Percentiles rank a stretch among this genome's conserved stretches.
phyloP scores from a whole-genome alignment of 164 flowering plant species.

The Platanus orientalis region DNA sequence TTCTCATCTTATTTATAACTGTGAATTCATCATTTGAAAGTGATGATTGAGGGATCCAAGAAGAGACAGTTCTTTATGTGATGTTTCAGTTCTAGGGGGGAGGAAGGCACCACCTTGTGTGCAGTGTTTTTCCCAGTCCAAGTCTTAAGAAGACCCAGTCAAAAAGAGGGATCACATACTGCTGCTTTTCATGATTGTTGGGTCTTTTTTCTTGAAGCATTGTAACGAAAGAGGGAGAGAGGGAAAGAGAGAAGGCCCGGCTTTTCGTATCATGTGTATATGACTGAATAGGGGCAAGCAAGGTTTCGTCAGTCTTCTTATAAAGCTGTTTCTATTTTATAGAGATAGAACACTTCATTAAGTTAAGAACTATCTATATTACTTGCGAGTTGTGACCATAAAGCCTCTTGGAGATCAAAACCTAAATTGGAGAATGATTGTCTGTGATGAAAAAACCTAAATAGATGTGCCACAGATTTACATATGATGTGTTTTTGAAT shows the following conservation, averaged over 20 bases:
- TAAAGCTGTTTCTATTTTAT: too few relatives aligned
- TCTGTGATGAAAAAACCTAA: too few relatives aligned
- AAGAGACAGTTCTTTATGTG: conserved; percentile 25
- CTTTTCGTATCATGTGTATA: conserved; percentile 10
- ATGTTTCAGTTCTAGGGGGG: conserved; percentile 11
- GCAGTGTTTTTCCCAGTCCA: conserved; percentile 9
- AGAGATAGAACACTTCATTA: too few relatives aligned
- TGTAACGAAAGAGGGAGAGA: conserved; percentile 7
- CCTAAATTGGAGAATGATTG: too few relatives aligned
- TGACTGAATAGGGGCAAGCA: conserved; percentile 11
- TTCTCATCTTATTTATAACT: neutral
- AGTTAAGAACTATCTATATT: too few relatives aligned
- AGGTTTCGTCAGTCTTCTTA: too few relatives aligned
- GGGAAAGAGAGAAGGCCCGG: neutral
- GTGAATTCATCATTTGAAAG: conserved; percentile 26
- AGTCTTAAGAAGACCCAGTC: conserved; percentile 16
- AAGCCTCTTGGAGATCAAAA: too few relatives aligned
- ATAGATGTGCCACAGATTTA: too few relatives aligned
- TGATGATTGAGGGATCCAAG: conserved; percentile 48
- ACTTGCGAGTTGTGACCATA: too few relatives aligned
- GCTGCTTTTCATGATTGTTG: conserved; percentile 29
- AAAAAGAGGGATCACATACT: conserved; percentile 22
- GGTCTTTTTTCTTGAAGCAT: conserved; percentile 38
- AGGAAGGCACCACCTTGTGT: conserved; percentile 1
- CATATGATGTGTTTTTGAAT: too few relatives aligned